Evolutionary conservation across 2,329 filamentous ascomycete genomes (phyloP).

Genomic region (Cladorrhinum sp.): DNA sequence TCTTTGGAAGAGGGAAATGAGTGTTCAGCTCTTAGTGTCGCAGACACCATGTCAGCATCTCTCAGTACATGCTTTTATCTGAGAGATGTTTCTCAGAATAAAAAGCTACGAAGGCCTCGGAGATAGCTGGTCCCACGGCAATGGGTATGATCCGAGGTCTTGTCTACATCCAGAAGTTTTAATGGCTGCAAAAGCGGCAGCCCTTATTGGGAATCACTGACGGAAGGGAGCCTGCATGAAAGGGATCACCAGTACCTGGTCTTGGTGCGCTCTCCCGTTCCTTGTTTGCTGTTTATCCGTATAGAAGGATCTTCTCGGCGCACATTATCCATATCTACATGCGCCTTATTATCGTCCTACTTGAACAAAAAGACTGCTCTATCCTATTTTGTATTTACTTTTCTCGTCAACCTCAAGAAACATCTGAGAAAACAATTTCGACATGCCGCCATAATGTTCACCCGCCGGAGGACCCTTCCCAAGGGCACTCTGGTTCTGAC

Average conservation of each 20-base stretch:
- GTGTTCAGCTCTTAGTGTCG: too few species aligned
- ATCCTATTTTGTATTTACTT: background rate
- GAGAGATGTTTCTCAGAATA: too few species aligned
- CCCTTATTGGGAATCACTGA: background rate
- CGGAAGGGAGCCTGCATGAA: slow-evolving; percentile 12
- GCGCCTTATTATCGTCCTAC: background rate
- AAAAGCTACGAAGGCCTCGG: too few species aligned
- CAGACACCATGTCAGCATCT: too few species aligned
- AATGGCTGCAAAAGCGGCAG: background rate
- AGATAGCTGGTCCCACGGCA: too few species aligned
- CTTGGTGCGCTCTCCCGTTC: slow-evolving; percentile 1
- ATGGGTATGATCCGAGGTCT: background rate
- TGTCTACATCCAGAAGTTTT: background rate
- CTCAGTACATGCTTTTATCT: too few species aligned
- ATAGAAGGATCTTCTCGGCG: background rate
- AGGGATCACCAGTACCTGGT: slow-evolving; percentile 5
- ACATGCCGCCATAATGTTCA: slow-evolving; percentile 22
- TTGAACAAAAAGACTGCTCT: background rate
- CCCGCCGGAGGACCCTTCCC: slow-evolving; percentile 22
- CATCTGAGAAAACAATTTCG: slow-evolving; percentile 2
- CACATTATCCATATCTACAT: background rate
- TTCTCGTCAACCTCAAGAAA: background rate
- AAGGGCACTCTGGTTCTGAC: slow-evolving; percentile 21
- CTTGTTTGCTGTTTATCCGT: slow-evolving; percentile 5
- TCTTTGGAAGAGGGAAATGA: too few species aligned